Percentiles rank a stretch among this genome's conserved stretches.
phyloP scores from a whole-genome alignment of 192 early-diverging fungal genomes.

The Lunasporangiospora selenospora region DNA sequence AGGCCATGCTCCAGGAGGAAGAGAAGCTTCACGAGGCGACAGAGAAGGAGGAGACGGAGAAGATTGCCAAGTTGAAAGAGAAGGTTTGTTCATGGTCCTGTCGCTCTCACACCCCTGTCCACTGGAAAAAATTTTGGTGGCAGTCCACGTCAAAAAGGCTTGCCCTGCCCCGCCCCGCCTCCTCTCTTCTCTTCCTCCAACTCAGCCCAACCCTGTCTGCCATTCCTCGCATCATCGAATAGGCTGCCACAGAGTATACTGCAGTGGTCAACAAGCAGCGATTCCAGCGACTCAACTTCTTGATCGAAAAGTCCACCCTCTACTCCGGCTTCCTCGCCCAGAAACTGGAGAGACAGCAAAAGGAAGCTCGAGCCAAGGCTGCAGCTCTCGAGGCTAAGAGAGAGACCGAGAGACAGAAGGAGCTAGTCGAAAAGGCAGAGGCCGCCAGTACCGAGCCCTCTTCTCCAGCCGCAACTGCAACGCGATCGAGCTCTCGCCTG shows the following conservation, averaged over 20 bases:
- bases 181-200: background rate
- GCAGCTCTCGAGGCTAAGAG: conserved; percentile 26
- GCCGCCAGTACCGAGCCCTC: conserved; percentile 19
- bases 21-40: conserved; percentile 43
- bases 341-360: conserved; percentile 78
- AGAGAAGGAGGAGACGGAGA: conserved; percentile 54
- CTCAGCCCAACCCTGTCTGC: background rate
- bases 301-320: conserved; percentile 82
- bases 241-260: conserved; percentile 73
- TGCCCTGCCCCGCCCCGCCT: background rate
- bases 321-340: conserved; percentile 80
- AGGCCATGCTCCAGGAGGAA: conserved; percentile 53
- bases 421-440: conserved; percentile 3
- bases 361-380: conserved; percentile 65
- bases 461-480: conserved; percentile 4
- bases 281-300: conserved; percentile 76
- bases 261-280: conserved; percentile 64
- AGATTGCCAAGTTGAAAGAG: conserved; percentile 53
- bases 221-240: background rate
- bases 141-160: conserved; percentile 4
- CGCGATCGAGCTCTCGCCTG: background rate
- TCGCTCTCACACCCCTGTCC: background rate
- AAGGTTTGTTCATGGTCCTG: conserved; percentile 30
- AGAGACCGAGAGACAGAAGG: conserved; percentile 2
- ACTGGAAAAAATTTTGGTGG: conserved; percentile 39